Conservation (phyloP, 352 stramenopile genomes). For the Peronosclerospora sorghi region DNA sequence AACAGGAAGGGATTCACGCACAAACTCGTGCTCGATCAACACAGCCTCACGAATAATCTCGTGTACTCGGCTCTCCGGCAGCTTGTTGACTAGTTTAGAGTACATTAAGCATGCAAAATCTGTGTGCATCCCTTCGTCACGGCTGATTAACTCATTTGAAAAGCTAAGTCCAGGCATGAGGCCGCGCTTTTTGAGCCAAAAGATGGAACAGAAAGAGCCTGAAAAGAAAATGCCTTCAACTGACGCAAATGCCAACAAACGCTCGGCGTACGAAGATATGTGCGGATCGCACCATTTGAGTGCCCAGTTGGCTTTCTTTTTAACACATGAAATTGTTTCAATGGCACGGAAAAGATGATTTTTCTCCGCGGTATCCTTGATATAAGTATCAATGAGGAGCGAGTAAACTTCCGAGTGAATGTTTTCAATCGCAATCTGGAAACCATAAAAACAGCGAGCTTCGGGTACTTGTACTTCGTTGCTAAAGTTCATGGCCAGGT, state of each 20-base stretch:
- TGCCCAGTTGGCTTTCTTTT: slow-evolving; percentile 96
- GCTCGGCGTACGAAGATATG: slow-evolving; percentile 92
- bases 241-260: slow-evolving; percentile 94
- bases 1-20: slow-evolving; percentile 93
- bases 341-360: slow-evolving; percentile 92
- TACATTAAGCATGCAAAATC: slow-evolving; percentile 99
- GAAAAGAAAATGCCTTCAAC: slow-evolving; percentile 99
- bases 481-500: slow-evolving; percentile 97
- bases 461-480: slow-evolving; percentile 96
- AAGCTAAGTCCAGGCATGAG: slow-evolving; percentile 98
- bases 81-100: slow-evolving; percentile 95
- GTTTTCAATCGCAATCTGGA: slow-evolving; percentile 99
- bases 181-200: slow-evolving; percentile 99
- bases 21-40: slow-evolving; percentile 96
- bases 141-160: slow-evolving; percentile 97
- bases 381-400: slow-evolving; percentile 99
- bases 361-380: slow-evolving; percentile 93
- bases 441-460: slow-evolving; percentile 98
- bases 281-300: slow-evolving; percentile 92
- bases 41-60: slow-evolving; percentile 95
- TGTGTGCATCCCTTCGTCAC: slow-evolving; percentile 97
- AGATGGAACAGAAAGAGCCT: slow-evolving; percentile 97
- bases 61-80: slow-evolving; percentile 86
- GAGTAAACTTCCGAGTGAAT: slow-evolving; percentile 99
- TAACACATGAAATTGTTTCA: slow-evolving; percentile 95